Conservation (phyloP, 2,329 filamentous ascomycete species). For the Penicillium sp. region DNA sequence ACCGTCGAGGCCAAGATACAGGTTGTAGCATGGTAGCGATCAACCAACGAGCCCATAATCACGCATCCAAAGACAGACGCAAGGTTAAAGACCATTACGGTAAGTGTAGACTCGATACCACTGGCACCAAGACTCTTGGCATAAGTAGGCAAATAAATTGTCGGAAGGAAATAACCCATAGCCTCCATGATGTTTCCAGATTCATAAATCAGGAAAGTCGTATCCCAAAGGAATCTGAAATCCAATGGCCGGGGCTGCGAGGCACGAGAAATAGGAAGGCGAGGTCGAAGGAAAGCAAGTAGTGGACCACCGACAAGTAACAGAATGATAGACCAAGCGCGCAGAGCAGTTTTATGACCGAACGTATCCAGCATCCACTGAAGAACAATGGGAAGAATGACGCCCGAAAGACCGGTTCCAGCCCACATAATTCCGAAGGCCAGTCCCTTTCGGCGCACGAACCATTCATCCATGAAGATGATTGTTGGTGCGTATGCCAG, state of each 20-base stretch:
- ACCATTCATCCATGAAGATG: conserved; percentile 53
- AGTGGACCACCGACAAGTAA: conserved; percentile 24
- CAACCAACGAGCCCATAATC: conserved; percentile 41
- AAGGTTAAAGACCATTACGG: conserved; percentile 35
- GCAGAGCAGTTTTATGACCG: conserved; percentile 48
- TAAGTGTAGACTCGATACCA: conserved; percentile 24
- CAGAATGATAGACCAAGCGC: conserved; percentile 42
- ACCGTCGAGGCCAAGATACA: conserved; percentile 45
- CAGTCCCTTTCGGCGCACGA: conserved; percentile 47
- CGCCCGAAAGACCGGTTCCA: conserved; percentile 40
- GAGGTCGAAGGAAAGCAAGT: conserved; percentile 43
- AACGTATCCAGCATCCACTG: conserved; percentile 45
- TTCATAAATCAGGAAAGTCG: conserved; percentile 51
- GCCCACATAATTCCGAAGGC: conserved; percentile 50
- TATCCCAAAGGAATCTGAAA: conserved; percentile 36
- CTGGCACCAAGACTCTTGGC: conserved; percentile 30
- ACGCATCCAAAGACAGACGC: conserved; percentile 35
- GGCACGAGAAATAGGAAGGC: conserved; percentile 36
- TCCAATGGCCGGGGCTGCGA: conserved; percentile 40
- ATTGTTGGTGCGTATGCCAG: conserved; percentile 50
- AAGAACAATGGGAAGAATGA: conserved; percentile 48
- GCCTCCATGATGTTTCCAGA: conserved; percentile 43
- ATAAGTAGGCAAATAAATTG: conserved; percentile 42
- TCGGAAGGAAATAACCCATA: conserved; percentile 40
- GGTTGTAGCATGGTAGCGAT: conserved; percentile 41